Base-by-base conservation (phyloP, 345 rosid species). In the Noccaea caerulescens region DNA sequence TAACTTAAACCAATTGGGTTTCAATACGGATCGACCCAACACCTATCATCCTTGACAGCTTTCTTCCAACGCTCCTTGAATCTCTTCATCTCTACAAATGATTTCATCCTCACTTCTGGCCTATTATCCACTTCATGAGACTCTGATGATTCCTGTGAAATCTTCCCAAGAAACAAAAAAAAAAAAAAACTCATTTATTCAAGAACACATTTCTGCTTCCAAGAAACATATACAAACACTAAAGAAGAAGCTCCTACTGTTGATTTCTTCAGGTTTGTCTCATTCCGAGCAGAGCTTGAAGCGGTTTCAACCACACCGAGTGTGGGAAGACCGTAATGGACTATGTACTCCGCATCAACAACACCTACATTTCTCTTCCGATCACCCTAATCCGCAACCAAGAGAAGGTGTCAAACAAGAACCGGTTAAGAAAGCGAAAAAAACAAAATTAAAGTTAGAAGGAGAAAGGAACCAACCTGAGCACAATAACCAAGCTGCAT, bases 401-500 rank as follows among this genome's bases (percentile, higher is more conserved):
- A 34, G 41, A 34, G 41, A 64, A 39, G 23, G 18, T 57, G 55
- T 33, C 34, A 16, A 42, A 16, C 4, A 56, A 50, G 47, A 37
- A 33, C 30, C 11, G 14, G 12, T 51, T 2, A 12, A 42, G 14
- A 16, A 16, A 46, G 61, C 16, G 7, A 12, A 25, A 10, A 8
- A 42, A 16, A 23, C 30, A 45, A 45, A 27, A 44, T 42, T 5
- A 1, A 45, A 27, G 49, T 42, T 5, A 1, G 44, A 25, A 59
- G 16, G 62, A 75, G 18, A 27, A 20, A 27, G 30, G 72, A 73
- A 68, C 76, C 71, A 80, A 90, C 98, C 72, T 89, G 96, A 45
- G 96, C 92, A 58, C 98, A 93, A 72, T 91, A 91, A 30, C 98
- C 97, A 3, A 91, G 97, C 73, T 84, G 88, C 73, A 63, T 76